A percentile compares a stretch with the other conserved stretches of the same genome.
These are phyloP conservation scores for Aulographum hederae DNA, from an alignment of 2,329 filamentous ascomycete species.

Conservation along the genomic window DNA sequence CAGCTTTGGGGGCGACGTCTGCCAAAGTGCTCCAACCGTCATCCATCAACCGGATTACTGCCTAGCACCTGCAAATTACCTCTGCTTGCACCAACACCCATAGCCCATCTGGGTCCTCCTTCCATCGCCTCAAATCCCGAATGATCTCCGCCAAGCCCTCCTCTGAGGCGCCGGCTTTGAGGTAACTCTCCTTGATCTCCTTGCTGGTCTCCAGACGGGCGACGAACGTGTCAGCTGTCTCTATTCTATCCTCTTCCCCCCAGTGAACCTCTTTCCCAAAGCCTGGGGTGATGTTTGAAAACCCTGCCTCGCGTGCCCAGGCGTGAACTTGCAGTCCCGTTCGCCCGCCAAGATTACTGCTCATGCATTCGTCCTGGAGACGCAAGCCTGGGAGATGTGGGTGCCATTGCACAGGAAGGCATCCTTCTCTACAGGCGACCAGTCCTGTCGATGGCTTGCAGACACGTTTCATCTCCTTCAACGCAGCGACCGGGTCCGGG, in stretches of 20 bases:
- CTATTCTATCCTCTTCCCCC: background rate
- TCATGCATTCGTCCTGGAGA: background rate
- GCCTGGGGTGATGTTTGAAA: constrained; percentile 2
- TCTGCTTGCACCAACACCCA: background rate
- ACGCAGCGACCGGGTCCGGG: constrained; percentile 27
- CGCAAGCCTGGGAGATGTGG: no score
- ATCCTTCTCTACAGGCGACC: no score
- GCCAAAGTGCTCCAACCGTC: no score
- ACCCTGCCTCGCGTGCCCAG: constrained; percentile 1
- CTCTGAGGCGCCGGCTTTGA: constrained; percentile 2
- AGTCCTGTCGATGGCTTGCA: no score
- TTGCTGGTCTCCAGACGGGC: constrained; percentile 1
- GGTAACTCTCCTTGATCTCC: constrained; percentile 1
- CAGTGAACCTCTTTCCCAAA: background rate
- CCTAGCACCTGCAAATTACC: no score
- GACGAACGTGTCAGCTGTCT: background rate
- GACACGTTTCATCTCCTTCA: constrained; percentile 36
- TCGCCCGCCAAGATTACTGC: background rate
- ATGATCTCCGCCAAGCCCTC: constrained; percentile 1
- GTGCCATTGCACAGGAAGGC: no score
- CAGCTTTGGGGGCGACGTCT: no score
- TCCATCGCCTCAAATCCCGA: constrained; percentile 1
- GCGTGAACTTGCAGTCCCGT: background rate
- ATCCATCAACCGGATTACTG: no score
- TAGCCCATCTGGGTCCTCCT: background rate